Base-by-base conservation (phyloP, 371 early-diverging fungal species). In the Amoeboaphelidium occidentale region DNA sequence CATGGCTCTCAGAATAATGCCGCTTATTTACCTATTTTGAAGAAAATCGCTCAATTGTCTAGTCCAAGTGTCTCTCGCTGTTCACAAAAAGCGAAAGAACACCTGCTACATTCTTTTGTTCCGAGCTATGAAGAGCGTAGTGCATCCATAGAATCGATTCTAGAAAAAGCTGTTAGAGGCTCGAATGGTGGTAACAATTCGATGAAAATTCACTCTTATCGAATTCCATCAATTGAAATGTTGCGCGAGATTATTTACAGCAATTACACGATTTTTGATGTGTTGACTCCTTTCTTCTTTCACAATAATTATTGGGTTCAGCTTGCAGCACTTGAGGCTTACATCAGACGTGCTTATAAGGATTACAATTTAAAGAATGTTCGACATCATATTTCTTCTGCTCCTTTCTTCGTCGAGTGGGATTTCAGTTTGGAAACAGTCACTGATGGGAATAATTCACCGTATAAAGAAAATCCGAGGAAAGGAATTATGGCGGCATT, bases 211-310 rank as follows among this genome's bases (percentile, higher is more conserved):
- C 39, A 6, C 6, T 6, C 6, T 6, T 32, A 32, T 32, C 6
- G 17, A 17, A 32, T 17, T 10, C 39, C 39, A 32, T 6, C 6
- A 6, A 32, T 32, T 10, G 83, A 81, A 45, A 71, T 78, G 13
- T 73, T 94, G 57, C 78, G 83, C 63, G 79, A 84, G 58, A 64
- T 93, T 53, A 74, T 93, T 54, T 81, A 81, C 39, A 84, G 88
- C 58, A 84, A 86, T 61, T 85, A 86, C 71, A 78, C 87, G 41
- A 87, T 96, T 49, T 75, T 90, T 58, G 97, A 96, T 58, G 86
- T 93, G 25, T 66, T 96, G 55, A 86, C 85, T 56, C 68, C 72
- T 56, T 91, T 96, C 73, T 87, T 96, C 64, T 87, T 82, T 61
- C 78, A 90, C 57, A 63, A 61, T 25, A 76, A 84, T 52, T 66